These are phyloP conservation scores for Xylariaceae sp. DNA, from an alignment of 2,329 filamentous ascomycete species.

Conservation along the genomic window DNA sequence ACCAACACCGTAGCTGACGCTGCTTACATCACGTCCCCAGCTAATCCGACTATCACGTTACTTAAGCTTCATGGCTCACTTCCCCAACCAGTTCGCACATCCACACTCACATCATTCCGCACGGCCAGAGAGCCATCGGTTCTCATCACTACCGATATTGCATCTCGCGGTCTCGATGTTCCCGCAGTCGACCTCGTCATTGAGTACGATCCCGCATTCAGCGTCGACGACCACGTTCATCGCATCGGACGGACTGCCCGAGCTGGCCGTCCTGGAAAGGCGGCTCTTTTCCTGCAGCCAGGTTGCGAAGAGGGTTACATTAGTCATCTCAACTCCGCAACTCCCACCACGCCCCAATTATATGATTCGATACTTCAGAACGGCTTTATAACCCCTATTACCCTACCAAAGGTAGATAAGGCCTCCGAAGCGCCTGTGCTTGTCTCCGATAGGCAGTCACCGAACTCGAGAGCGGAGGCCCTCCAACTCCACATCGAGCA, in stretches of 20 bases:
- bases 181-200: constrained; percentile 93
- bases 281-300: constrained; percentile 86
- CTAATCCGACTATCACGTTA: constrained; percentile 73
- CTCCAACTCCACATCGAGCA: constrained; percentile 64
- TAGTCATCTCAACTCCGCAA: constrained; percentile 62
- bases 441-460: constrained; percentile 45
- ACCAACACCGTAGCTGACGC: constrained; percentile 69
- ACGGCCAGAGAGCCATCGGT: constrained; percentile 74
- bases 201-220: constrained; percentile 95
- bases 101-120: constrained; percentile 81
- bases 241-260: constrained; percentile 93
- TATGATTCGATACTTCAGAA: constrained; percentile 64
- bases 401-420: constrained; percentile 59
- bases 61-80: constrained; percentile 92
- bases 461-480: constrained; percentile 55
- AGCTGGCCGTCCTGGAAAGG: constrained; percentile 84
- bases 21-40: constrained; percentile 71
- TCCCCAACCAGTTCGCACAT: constrained; percentile 82
- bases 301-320: constrained; percentile 93
- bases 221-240: constrained; percentile 90
- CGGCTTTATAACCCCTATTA: constrained; percentile 63
- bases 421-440: constrained; percentile 61
- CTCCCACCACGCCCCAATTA: constrained; percentile 51
- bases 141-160: constrained; percentile 92
- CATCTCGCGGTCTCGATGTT: constrained; percentile 91